A percentile compares a stretch with the other conserved stretches of the same genome.
These are phyloP conservation scores for Taxillus chinensis DNA, from an alignment of 164 flowering plant genomes.

Conservation along the genomic window DNA sequence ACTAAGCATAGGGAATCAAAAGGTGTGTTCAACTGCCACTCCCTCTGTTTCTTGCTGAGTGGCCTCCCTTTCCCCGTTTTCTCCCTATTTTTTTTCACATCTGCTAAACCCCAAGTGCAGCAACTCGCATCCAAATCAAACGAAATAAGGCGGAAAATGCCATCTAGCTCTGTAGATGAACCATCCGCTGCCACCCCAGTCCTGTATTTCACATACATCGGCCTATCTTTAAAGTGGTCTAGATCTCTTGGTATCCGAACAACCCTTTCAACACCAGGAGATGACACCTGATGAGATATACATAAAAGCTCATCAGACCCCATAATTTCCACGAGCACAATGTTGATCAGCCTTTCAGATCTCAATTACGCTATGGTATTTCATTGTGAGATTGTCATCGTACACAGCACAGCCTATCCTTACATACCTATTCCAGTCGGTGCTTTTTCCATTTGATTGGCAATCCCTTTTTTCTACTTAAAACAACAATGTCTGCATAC, in stretches of 20 bases:
- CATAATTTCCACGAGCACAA: background rate
- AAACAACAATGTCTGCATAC: background rate
- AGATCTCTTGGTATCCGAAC: slow-evolving; percentile 66
- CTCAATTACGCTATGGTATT: no score
- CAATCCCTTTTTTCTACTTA: background rate
- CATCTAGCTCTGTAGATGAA: slow-evolving; percentile 46
- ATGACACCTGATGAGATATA: slow-evolving; percentile 51
- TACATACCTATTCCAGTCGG: no score
- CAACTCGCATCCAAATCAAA: slow-evolving; percentile 42
- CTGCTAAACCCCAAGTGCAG: slow-evolving; percentile 84
- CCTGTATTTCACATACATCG: slow-evolving; percentile 64
- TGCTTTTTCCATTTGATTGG: no score
- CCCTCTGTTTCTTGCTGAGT: slow-evolving; percentile 73
- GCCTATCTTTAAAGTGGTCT: slow-evolving; percentile 64
- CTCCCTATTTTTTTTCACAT: slow-evolving; percentile 73
- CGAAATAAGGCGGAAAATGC: slow-evolving; percentile 68
- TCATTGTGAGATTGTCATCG: no score
- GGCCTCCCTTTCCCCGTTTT: slow-evolving; percentile 93
- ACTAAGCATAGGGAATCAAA: slow-evolving; percentile 62
- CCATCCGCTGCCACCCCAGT: slow-evolving; percentile 21
- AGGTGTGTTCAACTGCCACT: slow-evolving; percentile 66
- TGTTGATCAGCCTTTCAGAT: no score
- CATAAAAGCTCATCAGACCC: slow-evolving; percentile 1
- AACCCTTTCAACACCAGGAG: slow-evolving; percentile 84
- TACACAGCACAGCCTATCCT: no score